Evolutionary conservation across 2,329 filamentous ascomycete genomes (phyloP), one percentile per base, ranked within the genome.

Genomic region (Talaromyces albobiverticillius): DNA sequence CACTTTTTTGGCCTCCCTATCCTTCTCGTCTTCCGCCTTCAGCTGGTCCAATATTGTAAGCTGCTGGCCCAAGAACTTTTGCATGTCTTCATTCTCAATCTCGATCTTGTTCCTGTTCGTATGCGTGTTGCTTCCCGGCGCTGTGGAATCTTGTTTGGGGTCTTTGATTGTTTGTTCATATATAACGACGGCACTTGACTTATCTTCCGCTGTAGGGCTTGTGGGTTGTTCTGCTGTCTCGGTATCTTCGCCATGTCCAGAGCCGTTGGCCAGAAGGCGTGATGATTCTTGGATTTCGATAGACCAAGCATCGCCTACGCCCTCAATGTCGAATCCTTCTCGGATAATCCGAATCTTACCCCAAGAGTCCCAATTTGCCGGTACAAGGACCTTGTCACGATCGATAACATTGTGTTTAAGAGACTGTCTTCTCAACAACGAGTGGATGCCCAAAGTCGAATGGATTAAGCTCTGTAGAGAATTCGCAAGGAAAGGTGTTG

Each of bases 331-430:
- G 64, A 97, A 97, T 0, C 87, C 89, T 67, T 96, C 94, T 51
- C 90, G 84, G 25, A 97, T 78, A 42, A 97, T 90, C 40, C 93
- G 83, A 57, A 99, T 96, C 74, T 97, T 99, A 56, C 91, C 92
- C 89, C 91, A 96, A 0, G 92, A 96, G 71, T 99, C 94, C 94
- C 94, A 99, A 70, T 96, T 96, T 14, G 92, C 88, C 1, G 93
- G 93, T 0, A 99, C 89, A 4, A 96, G 80, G 52, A 99, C 92
- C 78, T 95, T 95, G 71, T 96, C 92, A 56, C 93, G 83, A 73
- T 94, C 94, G 61, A 95, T 94, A 57, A 95, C 89, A 64, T 96
- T 95, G 69, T 92, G 88, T 73, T 90, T 94, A 22, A 95, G 79
- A 22, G 87, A 84, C 65, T 90, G 83, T 59, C 86, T 83, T 71